Base-by-base conservation (phyloP, 768 basidiomycete species). In the Hemileccinum rubropunctum region DNA sequence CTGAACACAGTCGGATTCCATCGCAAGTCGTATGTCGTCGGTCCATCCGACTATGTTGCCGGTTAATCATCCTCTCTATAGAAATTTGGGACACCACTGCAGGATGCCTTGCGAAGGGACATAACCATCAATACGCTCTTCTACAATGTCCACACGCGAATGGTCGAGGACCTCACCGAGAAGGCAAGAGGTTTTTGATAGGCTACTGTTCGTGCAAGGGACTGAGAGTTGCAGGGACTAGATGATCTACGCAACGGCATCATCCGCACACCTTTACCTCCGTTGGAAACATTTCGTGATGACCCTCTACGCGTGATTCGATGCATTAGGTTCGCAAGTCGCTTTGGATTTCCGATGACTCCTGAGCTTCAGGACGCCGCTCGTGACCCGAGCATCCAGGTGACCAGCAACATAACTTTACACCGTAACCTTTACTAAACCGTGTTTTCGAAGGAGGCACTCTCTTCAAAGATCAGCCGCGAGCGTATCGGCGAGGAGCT, bases 81-180 rank as follows among this genome's bases (percentile, higher is more conserved):
- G 95, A 76, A 79, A 30, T 95, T 94, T 48, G 97, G 97, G 7
- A 95, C 95, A 3, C 94, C 95, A 0, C 62, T 88, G 13, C 80
- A 98, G 71, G 97, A 99, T 65, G 94, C 97, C 2, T 66, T 88
- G 42, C 76, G 97, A 45, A 76, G 97, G 60, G 97, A 99, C 66
- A 82, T 88, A 26, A 98, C 97, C 1, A 97, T 99, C 67, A 99
- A 99, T 63, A 75, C 95, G 0, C 73, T 99, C 7, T 98, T 98
- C 71, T 98, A 95, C 72, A 98, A 99, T 57, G 80, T 99, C 1
- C 93, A 97, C 60, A 84, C 86, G 1, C 79, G 83, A 13, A 57
- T 71, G 3, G 86, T 99, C 3, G 97, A 99, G 63, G 97, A 99
- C 64, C 79, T 79, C 59, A 95, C 93, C 1, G 79, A 76, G 58